Conservation (phyloP, 2,329 filamentous ascomycete genomes). For the Calonectria honghensis region DNA sequence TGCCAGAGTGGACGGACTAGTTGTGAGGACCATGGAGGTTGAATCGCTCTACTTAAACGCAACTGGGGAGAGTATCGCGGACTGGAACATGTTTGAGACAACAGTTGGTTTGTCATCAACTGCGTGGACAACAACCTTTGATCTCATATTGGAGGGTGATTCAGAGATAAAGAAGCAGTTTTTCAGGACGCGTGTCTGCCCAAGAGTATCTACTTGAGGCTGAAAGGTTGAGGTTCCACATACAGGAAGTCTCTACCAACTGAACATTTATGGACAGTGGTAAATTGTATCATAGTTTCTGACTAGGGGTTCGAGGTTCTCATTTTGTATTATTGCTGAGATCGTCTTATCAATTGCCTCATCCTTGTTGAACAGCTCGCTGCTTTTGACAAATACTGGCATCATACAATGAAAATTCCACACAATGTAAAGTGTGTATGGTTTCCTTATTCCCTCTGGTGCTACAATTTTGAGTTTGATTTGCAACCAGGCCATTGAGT, state of each 20-base stretch:
- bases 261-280: background rate
- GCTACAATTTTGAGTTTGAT: background rate
- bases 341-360: background rate
- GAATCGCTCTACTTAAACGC: conserved; percentile 31
- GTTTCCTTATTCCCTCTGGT: background rate
- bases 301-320: background rate
- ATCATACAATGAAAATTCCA: too few relatives aligned
- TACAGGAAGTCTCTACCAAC: too few relatives aligned
- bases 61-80: conserved; percentile 25
- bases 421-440: too few relatives aligned
- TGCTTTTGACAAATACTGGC: background rate
- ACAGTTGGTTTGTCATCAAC: conserved; percentile 27
- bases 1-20: conserved; percentile 22
- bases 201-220: conserved; percentile 11
- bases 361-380: background rate
- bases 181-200: conserved; percentile 40
- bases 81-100: conserved; percentile 35
- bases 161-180: conserved; percentile 37
- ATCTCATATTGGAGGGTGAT: conserved; percentile 34
- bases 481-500: background rate
- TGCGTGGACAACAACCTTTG: conserved; percentile 44
- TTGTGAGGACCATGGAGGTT: conserved; percentile 22
- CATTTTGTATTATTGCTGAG: background rate
- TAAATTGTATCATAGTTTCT: conserved; percentile 2
- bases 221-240: background rate